Evolutionary conservation across 176 grass and related monocot species (phyloP), one percentile per base, ranked within the genome.

Genomic region (Bolboschoenus planiculmis): DNA sequence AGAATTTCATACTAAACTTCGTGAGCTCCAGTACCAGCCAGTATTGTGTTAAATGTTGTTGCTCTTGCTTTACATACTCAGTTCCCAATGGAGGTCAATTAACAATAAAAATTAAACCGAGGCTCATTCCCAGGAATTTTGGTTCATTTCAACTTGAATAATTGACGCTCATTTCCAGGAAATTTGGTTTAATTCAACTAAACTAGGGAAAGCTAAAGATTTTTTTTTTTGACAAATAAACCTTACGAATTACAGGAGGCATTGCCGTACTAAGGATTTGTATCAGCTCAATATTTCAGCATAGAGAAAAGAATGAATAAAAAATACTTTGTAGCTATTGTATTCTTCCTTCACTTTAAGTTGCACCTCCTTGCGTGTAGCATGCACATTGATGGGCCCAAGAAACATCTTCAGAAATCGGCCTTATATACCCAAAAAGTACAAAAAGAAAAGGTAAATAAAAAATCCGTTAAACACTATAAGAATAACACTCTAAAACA

Each of bases 291-390:
- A n/a, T n/a, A n/a, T n/a, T n/a, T n/a, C n/a, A n/a, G n/a, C n/a
- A n/a, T n/a, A n/a, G 44, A 76, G 23, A n/a, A 14, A 30, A 82
- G 26, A 66, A 82, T 56, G 23, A 20, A 66, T 30, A 30, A 35
- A 43, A 82, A 88, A 84, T 95, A 98, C 96, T 85, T 93, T 93
- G 81, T 98, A 98, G 84, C 86, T 95, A 71, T 95, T 98, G 68
- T 98, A 95, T 84, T 98, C 96, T 78, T 98, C 90, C 79, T 98
- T 98, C 89, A 98, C 96, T 79, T 95, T 95, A 67, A 99, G 91
- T 88, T 95, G 96, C 43, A 99, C 90, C 42, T 99, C 96, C 56
- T 99, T 99, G 78, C 92, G 90, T 36, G 60, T 76, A 5, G 96
- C 96, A 30, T 84, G 90, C 54, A 99, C 86, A 84, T 99, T 99